Percentiles rank a stretch among this genome's conserved stretches.
Evolutionary conservation across 768 basidiomycete genomes (phyloP).

Genomic region (Termitomyces sp.): DNA sequence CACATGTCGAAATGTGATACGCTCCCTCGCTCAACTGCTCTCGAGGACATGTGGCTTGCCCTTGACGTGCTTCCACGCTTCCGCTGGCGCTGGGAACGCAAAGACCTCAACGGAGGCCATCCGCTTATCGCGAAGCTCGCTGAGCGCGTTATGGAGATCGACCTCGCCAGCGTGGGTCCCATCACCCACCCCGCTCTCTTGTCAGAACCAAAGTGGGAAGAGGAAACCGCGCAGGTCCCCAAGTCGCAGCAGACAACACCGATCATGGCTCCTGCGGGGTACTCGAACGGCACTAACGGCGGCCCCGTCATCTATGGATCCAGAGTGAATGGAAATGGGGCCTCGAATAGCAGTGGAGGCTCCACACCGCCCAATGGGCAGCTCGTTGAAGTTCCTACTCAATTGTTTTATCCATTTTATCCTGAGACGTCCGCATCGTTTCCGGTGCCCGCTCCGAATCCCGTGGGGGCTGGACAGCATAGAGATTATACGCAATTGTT

Average conservation of each 20-base stretch:
- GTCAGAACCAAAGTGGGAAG: conserved; percentile 55
- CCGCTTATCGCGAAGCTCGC: conserved; percentile 84
- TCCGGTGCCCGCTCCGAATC: conserved; percentile 10
- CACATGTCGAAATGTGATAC: conserved; percentile 78
- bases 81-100: conserved; percentile 91
- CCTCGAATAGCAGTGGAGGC: conserved; percentile 25
- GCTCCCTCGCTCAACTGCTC: conserved; percentile 59
- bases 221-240: conserved; percentile 36
- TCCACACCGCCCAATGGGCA: conserved; percentile 40
- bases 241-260: conserved; percentile 45
- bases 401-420: conserved; percentile 78
- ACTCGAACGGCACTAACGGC: conserved; percentile 21
- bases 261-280: conserved; percentile 32
- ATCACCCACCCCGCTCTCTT: conserved; percentile 43
- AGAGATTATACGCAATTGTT: conserved; percentile 55
- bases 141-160: conserved; percentile 74
- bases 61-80: conserved; percentile 86
- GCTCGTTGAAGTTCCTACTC: conserved; percentile 67
- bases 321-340: conserved; percentile 27
- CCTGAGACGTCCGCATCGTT: conserved; percentile 42
- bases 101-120: conserved; percentile 75
- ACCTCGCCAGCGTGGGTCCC: conserved; percentile 60
- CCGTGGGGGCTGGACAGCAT: conserved; percentile 17
- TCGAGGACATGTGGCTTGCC: conserved; percentile 85
- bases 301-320: conserved; percentile 28